Evolutionary conservation across 1,139 yeast species (phyloP).

Genomic region (Candida mesenterica): DNA sequence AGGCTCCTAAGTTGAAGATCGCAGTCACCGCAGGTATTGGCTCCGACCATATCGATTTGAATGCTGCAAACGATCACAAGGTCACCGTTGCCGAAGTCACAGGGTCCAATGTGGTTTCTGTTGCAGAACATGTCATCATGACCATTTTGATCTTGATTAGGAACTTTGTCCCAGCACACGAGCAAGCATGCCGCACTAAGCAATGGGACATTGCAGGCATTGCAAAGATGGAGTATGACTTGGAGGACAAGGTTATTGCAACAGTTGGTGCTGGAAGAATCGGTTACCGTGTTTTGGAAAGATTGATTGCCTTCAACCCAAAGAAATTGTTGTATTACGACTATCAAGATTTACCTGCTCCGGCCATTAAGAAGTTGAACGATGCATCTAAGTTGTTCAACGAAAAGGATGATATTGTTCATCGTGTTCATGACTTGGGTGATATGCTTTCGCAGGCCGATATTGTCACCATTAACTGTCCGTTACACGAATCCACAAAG

Average conservation of each 20-base stretch:
- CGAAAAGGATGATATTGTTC: conserved; percentile 41
- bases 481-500: conserved; percentile 67
- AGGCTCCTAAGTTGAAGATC: conserved; percentile 72
- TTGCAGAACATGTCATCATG: conserved; percentile 80
- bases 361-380: conserved; percentile 52
- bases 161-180: conserved; percentile 78
- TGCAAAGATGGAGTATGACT: conserved; percentile 70
- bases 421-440: conserved; percentile 62
- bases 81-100: conserved; percentile 78
- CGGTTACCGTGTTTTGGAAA: conserved; percentile 72
- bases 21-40: conserved; percentile 85
- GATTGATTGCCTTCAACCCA: conserved; percentile 72
- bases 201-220: conserved; percentile 79
- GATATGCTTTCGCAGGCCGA: conserved; percentile 70
- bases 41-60: conserved; percentile 75
- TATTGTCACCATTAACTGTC: conserved; percentile 75
- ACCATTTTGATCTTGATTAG: conserved; percentile 70
- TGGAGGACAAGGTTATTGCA: conserved; percentile 73
- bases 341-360: conserved; percentile 66
- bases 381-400: conserved; percentile 39
- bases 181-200: conserved; percentile 53
- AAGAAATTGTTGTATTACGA: conserved; percentile 73
- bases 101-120: conserved; percentile 77
- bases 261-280: conserved; percentile 85
- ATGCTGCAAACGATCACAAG: conserved; percentile 62